Base-by-base conservation (phyloP, 192 early-diverging fungal genomes). In the Backusella sp. region DNA sequence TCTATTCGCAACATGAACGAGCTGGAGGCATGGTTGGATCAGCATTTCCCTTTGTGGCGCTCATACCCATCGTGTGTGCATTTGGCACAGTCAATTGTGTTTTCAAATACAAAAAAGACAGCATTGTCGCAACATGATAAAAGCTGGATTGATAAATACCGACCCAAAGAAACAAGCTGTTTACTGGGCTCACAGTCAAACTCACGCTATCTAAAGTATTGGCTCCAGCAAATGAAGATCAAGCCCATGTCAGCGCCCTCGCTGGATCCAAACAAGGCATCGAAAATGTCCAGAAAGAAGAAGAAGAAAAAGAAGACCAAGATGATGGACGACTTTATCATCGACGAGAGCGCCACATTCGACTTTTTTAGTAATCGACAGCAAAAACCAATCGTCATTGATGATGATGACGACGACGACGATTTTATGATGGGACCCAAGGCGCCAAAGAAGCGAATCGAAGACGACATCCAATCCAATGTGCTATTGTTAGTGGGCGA, bases 401-500 rank as follows among this genome's bases (percentile, higher is more conserved):
- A 17, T 21, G 36, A 46, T 32, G 70, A 71, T 19, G 70, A 71
- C 8, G 41, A 71, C 3, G 70, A 71, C 46, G 69, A 71, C 49
- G 41, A 46, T 32, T 68, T 32, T 36, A 68, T 68, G 14, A 5
- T 66, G 2, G 9, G 15, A 3, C 36, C 68, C 6, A 59, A 8
- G 2, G 35, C 4, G 7, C 44, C 12, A 23, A 26, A 32, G 9
- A 71, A 72, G 21, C 68, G 69, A 67, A 23, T 71, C 30, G 36
- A 72, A 14, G 76, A 77, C 0, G 44, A 30, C 1, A 73, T 73
- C 1, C 44, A 36, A 14, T 70, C 52, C 1, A 79, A 79, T 44
- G 74, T 91, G 19, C 83, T 92, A 21, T 75, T 94, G 4, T 74
- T 96, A 1, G 83, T 88, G 14, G 95, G 95, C 1, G 90, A 90